These are phyloP conservation scores for Aquilaria agallochum DNA, from an alignment of 441 rosid species.

Conservation along the genomic window DNA sequence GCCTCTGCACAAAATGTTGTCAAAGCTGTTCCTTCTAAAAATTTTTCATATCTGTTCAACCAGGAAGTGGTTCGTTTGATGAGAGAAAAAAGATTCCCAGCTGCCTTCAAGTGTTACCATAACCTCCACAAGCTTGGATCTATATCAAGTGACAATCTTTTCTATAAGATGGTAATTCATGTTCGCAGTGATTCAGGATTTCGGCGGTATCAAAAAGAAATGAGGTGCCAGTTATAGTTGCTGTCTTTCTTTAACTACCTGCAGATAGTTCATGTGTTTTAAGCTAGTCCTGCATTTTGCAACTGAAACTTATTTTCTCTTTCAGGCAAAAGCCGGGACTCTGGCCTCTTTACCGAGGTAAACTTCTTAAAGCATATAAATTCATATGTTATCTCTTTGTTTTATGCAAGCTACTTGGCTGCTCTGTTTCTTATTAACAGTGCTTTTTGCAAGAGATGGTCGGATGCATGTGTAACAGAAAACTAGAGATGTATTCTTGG, in stretches of 20 bases:
- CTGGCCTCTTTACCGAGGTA: slow-evolving; percentile 99
- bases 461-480: too few relatives aligned
- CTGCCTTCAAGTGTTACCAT: slow-evolving; percentile 85
- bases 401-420: neutral
- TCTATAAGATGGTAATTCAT: slow-evolving; percentile 91
- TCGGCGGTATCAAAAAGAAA: slow-evolving; percentile 92
- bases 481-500: too few relatives aligned
- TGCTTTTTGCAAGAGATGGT: too few relatives aligned
- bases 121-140: slow-evolving; percentile 72
- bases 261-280: slow-evolving; percentile 5
- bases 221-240: slow-evolving; percentile 54
- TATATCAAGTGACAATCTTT: slow-evolving; percentile 66
- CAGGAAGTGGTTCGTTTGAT: slow-evolving; percentile 94
- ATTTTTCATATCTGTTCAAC: slow-evolving; percentile 21
- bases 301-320: slow-evolving; percentile 6
- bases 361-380: slow-evolving; percentile 1
- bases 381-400: neutral
- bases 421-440: too few relatives aligned
- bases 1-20: too few relatives aligned
- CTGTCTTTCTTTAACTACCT: slow-evolving; percentile 9
- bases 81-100: slow-evolving; percentile 74
- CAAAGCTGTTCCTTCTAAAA: neutral
- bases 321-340: slow-evolving; percentile 72
- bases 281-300: slow-evolving; percentile 3
- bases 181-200: slow-evolving; percentile 84